Evolutionary conservation across 164 flowering plant genomes (phyloP).

Genomic region (Hamamelis virginiana): DNA sequence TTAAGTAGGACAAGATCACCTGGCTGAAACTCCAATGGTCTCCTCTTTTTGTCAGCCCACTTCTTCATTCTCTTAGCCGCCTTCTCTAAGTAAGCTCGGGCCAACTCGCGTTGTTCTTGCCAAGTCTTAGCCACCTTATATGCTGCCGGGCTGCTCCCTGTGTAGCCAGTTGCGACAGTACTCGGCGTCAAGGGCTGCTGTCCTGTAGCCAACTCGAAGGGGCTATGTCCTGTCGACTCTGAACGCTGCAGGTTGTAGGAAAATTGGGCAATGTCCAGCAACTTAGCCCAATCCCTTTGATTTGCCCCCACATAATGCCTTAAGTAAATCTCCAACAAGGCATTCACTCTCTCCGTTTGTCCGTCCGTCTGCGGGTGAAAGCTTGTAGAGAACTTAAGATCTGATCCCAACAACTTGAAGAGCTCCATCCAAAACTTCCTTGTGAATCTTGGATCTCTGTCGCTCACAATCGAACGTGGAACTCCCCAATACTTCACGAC

Average conservation of each 20-base stretch:
- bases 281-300: slow-evolving; percentile 6
- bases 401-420: not conserved
- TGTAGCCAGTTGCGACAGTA: not conserved
- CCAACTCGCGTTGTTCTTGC: not conserved
- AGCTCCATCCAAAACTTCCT: not conserved
- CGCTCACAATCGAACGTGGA: not conserved
- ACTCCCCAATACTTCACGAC: slow-evolving; percentile 3
- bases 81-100: not conserved
- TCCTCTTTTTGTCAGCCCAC: not conserved
- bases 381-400: not conserved
- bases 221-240: not conserved
- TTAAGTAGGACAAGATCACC: not conserved
- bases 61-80: not conserved
- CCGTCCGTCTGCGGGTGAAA: slow-evolving; percentile 6
- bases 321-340: not conserved
- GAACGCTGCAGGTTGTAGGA: not conserved
- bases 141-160: not conserved
- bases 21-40: not conserved
- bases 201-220: not conserved
- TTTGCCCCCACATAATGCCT: slow-evolving; percentile 8
- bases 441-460: not conserved
- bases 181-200: not conserved
- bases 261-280: slow-evolving; percentile 12
- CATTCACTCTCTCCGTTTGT: not conserved
- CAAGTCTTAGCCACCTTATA: not conserved